phyloP scores from a whole-genome alignment of 768 basidiomycete species.

The Amanita rimosa region DNA sequence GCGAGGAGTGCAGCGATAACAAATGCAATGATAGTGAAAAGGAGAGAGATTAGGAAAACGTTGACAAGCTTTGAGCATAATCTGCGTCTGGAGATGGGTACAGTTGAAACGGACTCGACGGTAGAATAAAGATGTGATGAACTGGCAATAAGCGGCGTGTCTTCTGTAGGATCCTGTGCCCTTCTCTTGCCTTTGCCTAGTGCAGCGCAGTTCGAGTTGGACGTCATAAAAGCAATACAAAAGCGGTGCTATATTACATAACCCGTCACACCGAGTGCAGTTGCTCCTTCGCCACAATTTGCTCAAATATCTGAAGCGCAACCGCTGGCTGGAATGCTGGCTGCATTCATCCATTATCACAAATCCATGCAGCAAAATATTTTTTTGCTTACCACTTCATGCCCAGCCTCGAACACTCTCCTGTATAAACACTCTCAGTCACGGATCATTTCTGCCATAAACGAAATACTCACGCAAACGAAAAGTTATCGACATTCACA shows the following conservation, averaged over 20 bases:
- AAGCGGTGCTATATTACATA: too few species aligned
- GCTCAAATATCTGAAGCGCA: constrained; percentile 46
- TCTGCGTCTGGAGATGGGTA: constrained; percentile 17
- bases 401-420: constrained; percentile 46
- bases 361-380: background rate
- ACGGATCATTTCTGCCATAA: background rate
- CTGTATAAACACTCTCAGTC: constrained; percentile 15
- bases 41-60: constrained; percentile 51
- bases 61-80: constrained; percentile 26
- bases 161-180: constrained; percentile 35
- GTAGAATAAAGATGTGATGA: constrained; percentile 23
- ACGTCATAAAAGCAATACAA: background rate
- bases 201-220: background rate
- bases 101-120: constrained; percentile 11
- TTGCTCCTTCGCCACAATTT: constrained; percentile 38
- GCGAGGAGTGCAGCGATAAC: constrained; percentile 39
- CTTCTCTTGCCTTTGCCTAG: constrained; percentile 46
- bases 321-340: constrained; percentile 52
- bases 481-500: constrained; percentile 57
- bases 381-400: constrained; percentile 42
- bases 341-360: constrained; percentile 16
- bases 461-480: constrained; percentile 43
- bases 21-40: constrained; percentile 33
- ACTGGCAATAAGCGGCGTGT: constrained; percentile 39
- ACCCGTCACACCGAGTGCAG: constrained; percentile 33